Base-by-base conservation (phyloP, 208 protist genomes). In the Borovskyia barvae region DNA sequence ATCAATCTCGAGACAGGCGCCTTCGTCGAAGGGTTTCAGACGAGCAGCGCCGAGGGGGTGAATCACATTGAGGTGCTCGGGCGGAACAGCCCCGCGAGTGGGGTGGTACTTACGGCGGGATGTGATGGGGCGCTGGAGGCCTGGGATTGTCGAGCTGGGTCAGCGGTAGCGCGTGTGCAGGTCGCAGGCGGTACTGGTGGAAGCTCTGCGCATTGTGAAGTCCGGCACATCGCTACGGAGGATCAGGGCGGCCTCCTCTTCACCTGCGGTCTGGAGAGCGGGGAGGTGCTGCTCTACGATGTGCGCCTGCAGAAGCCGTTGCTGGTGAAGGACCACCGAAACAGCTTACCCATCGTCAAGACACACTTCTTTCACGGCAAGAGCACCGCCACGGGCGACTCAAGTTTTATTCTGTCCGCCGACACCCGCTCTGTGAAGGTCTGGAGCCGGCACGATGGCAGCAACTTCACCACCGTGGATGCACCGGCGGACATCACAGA, bases 321-420 rank as follows among this genome's bases (percentile, higher is more conserved):
- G 6, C 75, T 97, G 15, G 76, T 95, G 32, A 98, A 98, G 80
- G 95, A 99, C 71, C 97, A 99, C 75, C 85, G 95, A 73, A 98
- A 98, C 78, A 82, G 88, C 24, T 54, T 97, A 40, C 96, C 96
- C 14, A 97, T 99, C 61, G 77, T 90, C 8, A 87, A 94, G 67
- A 90, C 97, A 17, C 85, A 94, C 58, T 98, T 96, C 73, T 95
- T 97, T 68, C 53, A 87, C 22, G 80, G 89, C 33, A 64, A 72
- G 20, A 94, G 90, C 67, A 88, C 81, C 19, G 83, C 78, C 4
- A 90, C 79, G 2, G 85, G 86, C 8, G 79, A 82, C 73, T 69
- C 82, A 4, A 89, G 70, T 45, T 79, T 81, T 47, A 69, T 90
- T 25, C 57, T 91, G 11, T 91, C 85, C 28, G 87, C 92, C 26